phyloP scores from a whole-genome alignment of 495 filamentous ascomycete genomes.

The Aspergillus kassunensis region DNA sequence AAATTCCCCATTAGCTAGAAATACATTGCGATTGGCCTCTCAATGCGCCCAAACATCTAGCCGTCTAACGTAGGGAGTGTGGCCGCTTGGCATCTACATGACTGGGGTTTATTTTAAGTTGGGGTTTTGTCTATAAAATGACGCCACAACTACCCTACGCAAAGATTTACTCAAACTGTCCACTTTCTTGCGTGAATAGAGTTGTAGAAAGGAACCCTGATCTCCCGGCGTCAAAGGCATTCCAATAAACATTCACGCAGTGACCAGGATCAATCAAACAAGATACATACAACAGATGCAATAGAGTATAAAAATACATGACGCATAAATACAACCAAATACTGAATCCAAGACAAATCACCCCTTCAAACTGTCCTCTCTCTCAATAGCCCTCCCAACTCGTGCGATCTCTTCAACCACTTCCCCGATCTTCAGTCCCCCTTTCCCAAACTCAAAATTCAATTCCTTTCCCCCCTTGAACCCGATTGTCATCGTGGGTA shows the following conservation, averaged over 20 bases:
- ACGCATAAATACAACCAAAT: too few species aligned
- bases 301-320: conserved; percentile 21
- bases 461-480: conserved; percentile 61
- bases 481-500: conserved; percentile 55
- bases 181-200: too few species aligned
- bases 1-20: conserved; percentile 5
- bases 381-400: conserved; percentile 73
- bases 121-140: too few species aligned
- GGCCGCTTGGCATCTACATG: too few species aligned
- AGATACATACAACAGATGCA: not conserved
- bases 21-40: conserved; percentile 1
- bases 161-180: not conserved
- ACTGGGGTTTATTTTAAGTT: too few species aligned
- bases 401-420: conserved; percentile 85
- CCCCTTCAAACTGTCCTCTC: conserved; percentile 74
- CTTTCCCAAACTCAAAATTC: conserved; percentile 71
- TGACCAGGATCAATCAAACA: too few species aligned
- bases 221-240: conserved; percentile 14
- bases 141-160: too few species aligned
- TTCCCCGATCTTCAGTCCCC: conserved; percentile 79
- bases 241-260: not conserved
- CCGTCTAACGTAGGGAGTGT: too few species aligned
- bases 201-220: not conserved
- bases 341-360: too few species aligned
- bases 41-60: not conserved